Evolutionary conservation across 805 yeast genomes (phyloP).

Genomic region (Yarrowia sp.): DNA sequence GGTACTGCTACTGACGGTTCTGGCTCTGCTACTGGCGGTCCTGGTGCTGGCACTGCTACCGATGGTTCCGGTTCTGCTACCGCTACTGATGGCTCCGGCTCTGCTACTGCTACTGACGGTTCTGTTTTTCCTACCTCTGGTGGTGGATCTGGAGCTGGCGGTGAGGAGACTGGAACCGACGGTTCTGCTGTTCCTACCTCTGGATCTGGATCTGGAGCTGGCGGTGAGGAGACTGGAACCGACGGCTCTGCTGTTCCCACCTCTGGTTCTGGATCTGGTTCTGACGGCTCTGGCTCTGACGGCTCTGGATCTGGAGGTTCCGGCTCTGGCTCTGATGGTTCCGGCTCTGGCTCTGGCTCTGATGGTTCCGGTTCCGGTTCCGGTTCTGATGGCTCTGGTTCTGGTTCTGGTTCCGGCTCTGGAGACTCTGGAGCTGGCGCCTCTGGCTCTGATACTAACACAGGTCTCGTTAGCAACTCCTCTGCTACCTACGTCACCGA

Average conservation of each 20-base stretch:
- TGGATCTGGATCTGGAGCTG: neutral
- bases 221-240: neutral
- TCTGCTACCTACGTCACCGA: neutral
- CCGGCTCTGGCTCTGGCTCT: neutral
- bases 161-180: neutral
- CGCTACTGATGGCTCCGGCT: constrained; percentile 6
- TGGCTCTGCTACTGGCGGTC: neutral
- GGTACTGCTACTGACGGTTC: neutral
- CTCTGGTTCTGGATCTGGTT: neutral
- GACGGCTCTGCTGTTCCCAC: neutral
- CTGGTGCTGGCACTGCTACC: neutral
- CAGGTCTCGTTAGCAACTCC: neutral
- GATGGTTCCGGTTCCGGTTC: neutral
- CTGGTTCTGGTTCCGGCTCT: constrained; percentile 1
- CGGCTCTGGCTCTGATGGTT: neutral
- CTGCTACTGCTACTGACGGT: neutral
- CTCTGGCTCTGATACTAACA: neutral
- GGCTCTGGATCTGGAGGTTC: neutral
- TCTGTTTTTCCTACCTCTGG: neutral
- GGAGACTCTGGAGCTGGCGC: neutral
- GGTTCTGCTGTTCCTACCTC: neutral
- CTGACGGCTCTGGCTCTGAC: neutral
- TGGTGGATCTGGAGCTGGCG: neutral
- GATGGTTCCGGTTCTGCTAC: neutral
- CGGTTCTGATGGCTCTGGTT: neutral